Evolutionary conservation across 345 rosid species (phyloP), one percentile per base, ranked within the genome.

Genomic region (Gossypioides kirkii): DNA sequence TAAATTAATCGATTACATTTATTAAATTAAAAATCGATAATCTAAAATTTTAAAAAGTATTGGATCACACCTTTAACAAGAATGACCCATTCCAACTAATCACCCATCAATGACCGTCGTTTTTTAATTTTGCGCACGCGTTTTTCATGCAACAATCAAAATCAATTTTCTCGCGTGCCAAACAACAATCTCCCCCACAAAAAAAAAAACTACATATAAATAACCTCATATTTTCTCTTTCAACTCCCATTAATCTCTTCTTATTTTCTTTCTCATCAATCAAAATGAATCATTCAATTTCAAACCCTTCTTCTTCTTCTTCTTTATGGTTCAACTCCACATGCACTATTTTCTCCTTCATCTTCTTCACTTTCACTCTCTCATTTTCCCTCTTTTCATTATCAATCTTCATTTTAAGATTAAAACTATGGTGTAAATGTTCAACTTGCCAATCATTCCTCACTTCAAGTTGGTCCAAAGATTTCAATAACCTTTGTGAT

Each of bases 401-500:
- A 49, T 55, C 82, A 46, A 69, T 85, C 77, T 82, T 67, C 55
- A 13, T 82, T 55, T 52, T 75, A 55, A 74, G 86, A 22, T 46
- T 83, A 11, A 80, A 76, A 14, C 74, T 76, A 5, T 81, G 81
- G 73, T 86, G 89, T 66, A 70, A 26, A 62, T 86, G 89, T 65
- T 80, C 81, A 3, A 59, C 70, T 20, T 86, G 87, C 82, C 64
- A 26, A 42, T 58, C 79, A 65, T 83, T 67, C 46, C 76, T 83
- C 28, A 66, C 65, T 22, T 49, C 72, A 0, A 71, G 78, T n/a
- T 86, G 87, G 89, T 49, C 80, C 46, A 69, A 79, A 23, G 81
- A 83, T 3, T 83, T 83, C 75, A 53, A 18, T 23, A 83, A 83
- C 72, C 82, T 86, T n/a, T 78, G 79, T 23, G 89, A 86, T 65